Evolutionary conservation across 2,329 filamentous ascomycete genomes (phyloP).

Genomic region (Hypoxylon sp.): DNA sequence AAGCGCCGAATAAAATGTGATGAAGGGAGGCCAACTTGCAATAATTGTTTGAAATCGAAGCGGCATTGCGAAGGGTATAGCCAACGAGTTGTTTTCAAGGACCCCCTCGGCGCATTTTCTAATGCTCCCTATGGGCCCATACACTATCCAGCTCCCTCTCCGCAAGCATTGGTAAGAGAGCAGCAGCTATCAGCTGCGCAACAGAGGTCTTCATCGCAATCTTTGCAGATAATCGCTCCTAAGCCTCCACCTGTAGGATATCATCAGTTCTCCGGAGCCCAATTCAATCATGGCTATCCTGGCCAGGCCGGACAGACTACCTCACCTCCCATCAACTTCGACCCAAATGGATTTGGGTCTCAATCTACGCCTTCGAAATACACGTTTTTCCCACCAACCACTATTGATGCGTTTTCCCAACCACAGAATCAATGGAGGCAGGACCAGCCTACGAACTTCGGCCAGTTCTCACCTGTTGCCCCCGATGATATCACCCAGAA

Average conservation of each 20-base stretch:
- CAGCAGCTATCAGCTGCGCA: constrained; percentile 61
- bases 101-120: constrained; percentile 73
- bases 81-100: constrained; percentile 84
- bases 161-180: constrained; percentile 61
- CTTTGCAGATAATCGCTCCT: constrained; percentile 65
- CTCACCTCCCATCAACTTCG: constrained; percentile 48
- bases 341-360: constrained; percentile 45
- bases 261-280: constrained; percentile 51
- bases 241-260: constrained; percentile 62
- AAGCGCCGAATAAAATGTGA: constrained; percentile 98
- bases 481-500: constrained; percentile 36
- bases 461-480: constrained; percentile 44
- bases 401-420: constrained; percentile 50
- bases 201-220: constrained; percentile 58
- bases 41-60: constrained; percentile 89
- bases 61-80: constrained; percentile 87
- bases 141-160: constrained; percentile 61
- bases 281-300: constrained; percentile 53
- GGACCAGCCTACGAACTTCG: constrained; percentile 45
- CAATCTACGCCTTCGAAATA: constrained; percentile 48
- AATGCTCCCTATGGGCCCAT: constrained; percentile 63
- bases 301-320: constrained; percentile 52
- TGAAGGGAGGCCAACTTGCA: constrained; percentile 85
- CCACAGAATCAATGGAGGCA: constrained; percentile 50
- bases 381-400: constrained; percentile 53